Evolutionary conservation across 2,329 filamentous ascomycete genomes (phyloP).

Genomic region (Daldinia sp.): DNA sequence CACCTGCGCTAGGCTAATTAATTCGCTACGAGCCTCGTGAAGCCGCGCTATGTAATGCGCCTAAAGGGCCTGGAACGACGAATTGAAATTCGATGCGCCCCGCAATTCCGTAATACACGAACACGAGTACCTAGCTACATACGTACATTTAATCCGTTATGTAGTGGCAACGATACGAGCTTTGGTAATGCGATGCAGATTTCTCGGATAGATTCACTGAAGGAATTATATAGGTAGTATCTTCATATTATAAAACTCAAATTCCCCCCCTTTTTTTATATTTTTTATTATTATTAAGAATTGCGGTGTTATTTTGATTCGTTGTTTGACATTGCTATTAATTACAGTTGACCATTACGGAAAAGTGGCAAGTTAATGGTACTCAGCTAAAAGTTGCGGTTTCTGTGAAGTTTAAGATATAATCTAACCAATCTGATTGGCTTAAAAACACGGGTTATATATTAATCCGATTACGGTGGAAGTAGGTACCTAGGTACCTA

Average conservation of each 20-base stretch:
- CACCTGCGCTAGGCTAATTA: constrained; percentile 1
- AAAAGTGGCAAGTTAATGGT: constrained; percentile 7
- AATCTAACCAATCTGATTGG: constrained; percentile 8
- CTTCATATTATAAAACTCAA: no score
- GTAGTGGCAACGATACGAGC: background rate
- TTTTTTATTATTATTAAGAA: background rate
- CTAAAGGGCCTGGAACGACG: constrained; percentile 1
- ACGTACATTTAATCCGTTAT: background rate
- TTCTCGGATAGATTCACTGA: background rate
- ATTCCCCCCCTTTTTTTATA: no score
- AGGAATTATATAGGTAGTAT: background rate
- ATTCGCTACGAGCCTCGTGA: constrained; percentile 26
- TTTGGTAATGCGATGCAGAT: background rate
- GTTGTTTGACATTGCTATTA: no score
- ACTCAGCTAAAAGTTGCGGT: background rate
- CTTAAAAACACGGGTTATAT: constrained; percentile 8
- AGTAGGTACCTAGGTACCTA: no score
- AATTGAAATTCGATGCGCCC: constrained; percentile 17
- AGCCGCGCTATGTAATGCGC: constrained; percentile 6
- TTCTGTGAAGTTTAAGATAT: background rate
- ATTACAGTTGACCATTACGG: constrained; percentile 3
- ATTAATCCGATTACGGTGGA: constrained; percentile 20
- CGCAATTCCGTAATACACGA: constrained; percentile 25
- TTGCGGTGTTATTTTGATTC: background rate
- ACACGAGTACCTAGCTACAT: background rate